Evolutionary conservation across 805 yeast species (phyloP).

Genomic region (Danielia oregonensis): DNA sequence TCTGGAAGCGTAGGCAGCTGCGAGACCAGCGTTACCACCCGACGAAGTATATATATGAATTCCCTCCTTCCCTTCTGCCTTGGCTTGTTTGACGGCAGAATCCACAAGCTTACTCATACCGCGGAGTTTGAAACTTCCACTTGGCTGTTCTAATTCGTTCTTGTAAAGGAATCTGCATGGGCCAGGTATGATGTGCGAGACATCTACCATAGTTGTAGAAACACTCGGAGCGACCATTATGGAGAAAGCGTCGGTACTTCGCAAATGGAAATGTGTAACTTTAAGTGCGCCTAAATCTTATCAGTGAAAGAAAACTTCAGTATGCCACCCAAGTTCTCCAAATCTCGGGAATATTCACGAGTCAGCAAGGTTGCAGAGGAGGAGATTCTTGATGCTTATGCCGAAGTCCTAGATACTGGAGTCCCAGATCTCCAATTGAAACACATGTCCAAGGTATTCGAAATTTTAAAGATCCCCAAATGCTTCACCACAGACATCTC

Average conservation of each 20-base stretch:
- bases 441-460: constrained; percentile 24
- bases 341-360: constrained; percentile 8
- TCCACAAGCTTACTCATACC: constrained; percentile 11
- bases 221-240: constrained; percentile 2
- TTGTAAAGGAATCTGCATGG: constrained; percentile 10
- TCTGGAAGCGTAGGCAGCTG: constrained; percentile 28
- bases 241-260: neutral
- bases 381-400: constrained; percentile 33
- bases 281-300: no score
- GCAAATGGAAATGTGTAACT: no score
- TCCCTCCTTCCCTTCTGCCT: constrained; percentile 7
- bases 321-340: constrained; percentile 14
- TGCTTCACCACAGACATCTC: constrained; percentile 32
- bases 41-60: constrained; percentile 26
- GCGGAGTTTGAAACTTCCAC: constrained; percentile 13
- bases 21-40: constrained; percentile 36
- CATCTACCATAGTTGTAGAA: neutral
- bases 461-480: constrained; percentile 23
- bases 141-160: constrained; percentile 12
- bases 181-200: neutral
- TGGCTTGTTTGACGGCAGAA: constrained; percentile 1
- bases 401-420: constrained; percentile 17
- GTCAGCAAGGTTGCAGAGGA: constrained; percentile 25
- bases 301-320: no score
- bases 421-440: constrained; percentile 26